Evolutionary conservation across 2,329 filamentous ascomycete species (phyloP), one percentile per base, ranked within the genome.

Genomic region (Emydomyces testavorans): DNA sequence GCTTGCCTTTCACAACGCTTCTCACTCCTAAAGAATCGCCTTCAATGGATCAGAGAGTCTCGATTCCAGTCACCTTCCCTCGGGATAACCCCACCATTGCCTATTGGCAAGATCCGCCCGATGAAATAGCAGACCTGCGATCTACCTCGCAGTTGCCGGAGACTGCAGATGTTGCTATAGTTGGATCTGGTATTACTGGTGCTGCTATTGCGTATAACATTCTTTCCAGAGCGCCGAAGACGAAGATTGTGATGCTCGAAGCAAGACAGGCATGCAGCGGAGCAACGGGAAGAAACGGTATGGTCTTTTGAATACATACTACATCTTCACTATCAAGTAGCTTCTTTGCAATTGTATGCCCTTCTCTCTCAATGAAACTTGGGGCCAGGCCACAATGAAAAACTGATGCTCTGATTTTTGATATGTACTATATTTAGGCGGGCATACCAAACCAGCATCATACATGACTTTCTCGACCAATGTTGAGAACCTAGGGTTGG

Each of bases 381-480:
- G n/a, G n/a, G n/a, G n/a, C n/a, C n/a, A n/a, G n/a, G n/a, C n/a
- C n/a, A n/a, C n/a, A n/a, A n/a, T n/a, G n/a, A n/a, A n/a, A n/a
- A n/a, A n/a, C 45, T 32, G 23, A 47, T 32, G n/a, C 18, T 24
- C 10, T 15, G 21, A 13, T 24, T n/a, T 31, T 16, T n/a, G n/a
- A n/a, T n/a, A n/a, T n/a, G n/a, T n/a, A n/a, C n/a, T 18, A 15
- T 26, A 2, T 18, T 15, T 39, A 62, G 62, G 71, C 16, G 70
- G 70, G 1, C 71, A 74, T 48, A 74, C 71, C 4, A 74, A 74
- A 59, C 66, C 68, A 21, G 70, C 69, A 10, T 66, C 66, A 16
- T 74, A 74, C 57, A 72, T 73, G 20, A 70, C 69, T 15, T 80
- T 79, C 52, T 51, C 67, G 2, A 62, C 68, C 26, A 70, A 79